Conservation (phyloP, 2,329 filamentous ascomycete species). For the Ceratocystis alfenasii region DNA sequence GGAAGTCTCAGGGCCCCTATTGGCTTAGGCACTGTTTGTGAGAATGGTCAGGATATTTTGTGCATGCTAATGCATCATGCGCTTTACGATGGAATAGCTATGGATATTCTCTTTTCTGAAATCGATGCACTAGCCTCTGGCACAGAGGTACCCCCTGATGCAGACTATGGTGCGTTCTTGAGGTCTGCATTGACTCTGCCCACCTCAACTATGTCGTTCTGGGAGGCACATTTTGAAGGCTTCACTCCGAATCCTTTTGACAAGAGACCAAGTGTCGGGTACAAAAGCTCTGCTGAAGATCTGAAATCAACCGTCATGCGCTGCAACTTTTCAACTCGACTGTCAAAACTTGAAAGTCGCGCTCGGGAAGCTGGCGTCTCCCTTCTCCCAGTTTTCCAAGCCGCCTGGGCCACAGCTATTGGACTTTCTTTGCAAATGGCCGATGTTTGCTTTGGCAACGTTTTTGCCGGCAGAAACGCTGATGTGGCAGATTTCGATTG, state of each 20-base stretch:
- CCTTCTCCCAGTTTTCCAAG: conserved; percentile 56
- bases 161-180: conserved; percentile 54
- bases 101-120: conserved; percentile 57
- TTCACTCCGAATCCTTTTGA: conserved; percentile 33
- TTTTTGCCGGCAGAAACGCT: conserved; percentile 65
- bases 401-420: conserved; percentile 58
- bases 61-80: conserved; percentile 61
- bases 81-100: conserved; percentile 73
- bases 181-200: conserved; percentile 41
- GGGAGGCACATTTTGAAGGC: conserved; percentile 42
- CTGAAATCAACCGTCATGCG: neutral
- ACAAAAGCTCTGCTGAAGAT: conserved; percentile 13
- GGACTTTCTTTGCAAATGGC: conserved; percentile 40
- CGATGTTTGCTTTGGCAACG: conserved; percentile 79
- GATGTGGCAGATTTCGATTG: conserved; percentile 53
- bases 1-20: conserved; percentile 37
- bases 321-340: neutral
- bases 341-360: neutral
- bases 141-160: conserved; percentile 35
- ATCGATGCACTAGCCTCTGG: conserved; percentile 48
- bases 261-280: conserved; percentile 18
- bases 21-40: conserved; percentile 34
- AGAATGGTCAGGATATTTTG: conserved; percentile 29
- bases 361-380: conserved; percentile 37
- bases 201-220: conserved; percentile 48